Percentiles rank a stretch among this genome's conserved stretches.
phyloP scores from a whole-genome alignment of 176 grass and related monocot species.

The Musa beccarii region DNA sequence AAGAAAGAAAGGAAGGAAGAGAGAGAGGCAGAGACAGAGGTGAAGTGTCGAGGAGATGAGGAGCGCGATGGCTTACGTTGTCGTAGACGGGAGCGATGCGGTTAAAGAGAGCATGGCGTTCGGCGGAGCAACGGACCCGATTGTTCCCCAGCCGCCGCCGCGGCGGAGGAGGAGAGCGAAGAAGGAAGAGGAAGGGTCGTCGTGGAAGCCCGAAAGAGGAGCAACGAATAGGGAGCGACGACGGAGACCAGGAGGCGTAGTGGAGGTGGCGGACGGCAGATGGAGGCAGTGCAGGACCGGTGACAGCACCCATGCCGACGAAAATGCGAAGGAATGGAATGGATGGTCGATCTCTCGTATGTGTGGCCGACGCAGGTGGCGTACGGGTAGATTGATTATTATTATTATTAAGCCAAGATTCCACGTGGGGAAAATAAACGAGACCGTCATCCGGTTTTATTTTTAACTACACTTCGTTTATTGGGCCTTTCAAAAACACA shows the following conservation, averaged over 20 bases:
- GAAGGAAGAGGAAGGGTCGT: too few relatives aligned
- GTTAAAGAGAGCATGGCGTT: conserved; percentile 62
- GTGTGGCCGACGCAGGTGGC: too few relatives aligned
- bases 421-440: too few relatives aligned
- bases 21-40: too few relatives aligned
- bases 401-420: too few relatives aligned
- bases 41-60: background rate
- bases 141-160: conserved; percentile 1
- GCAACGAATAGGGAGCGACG: background rate
- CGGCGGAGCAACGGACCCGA: conserved; percentile 25
- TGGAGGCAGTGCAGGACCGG: background rate
- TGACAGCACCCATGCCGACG: too few relatives aligned
- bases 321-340: too few relatives aligned
- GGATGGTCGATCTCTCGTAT: too few relatives aligned
- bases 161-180: background rate
- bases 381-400: too few relatives aligned
- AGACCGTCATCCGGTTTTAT: too few relatives aligned
- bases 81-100: conserved; percentile 89
- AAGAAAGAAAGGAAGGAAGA: background rate
- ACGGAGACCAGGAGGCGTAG: background rate
- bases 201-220: background rate
- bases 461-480: too few relatives aligned
- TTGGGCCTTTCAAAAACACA: too few relatives aligned
- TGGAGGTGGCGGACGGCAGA: conserved; percentile 6
- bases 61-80: conserved; percentile 27